Evolutionary conservation across 176 grass and related monocot genomes (phyloP).

Genomic region (Echinochloa phyllopogon): DNA sequence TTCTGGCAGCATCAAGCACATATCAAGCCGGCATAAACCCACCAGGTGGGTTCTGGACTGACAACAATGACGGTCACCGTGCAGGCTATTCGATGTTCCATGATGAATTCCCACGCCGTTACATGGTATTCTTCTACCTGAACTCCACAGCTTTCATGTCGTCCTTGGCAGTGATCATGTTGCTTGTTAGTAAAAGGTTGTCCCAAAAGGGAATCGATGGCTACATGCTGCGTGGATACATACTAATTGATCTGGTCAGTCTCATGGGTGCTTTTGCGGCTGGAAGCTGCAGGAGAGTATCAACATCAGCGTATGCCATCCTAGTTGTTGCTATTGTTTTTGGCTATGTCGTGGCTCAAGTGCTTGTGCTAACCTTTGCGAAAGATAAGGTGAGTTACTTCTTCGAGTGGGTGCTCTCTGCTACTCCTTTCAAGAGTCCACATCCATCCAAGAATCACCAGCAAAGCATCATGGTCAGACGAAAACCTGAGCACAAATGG

Average conservation of each 20-base stretch:
- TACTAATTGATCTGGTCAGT: slow-evolving; percentile 49
- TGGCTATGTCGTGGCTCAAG: slow-evolving; percentile 33
- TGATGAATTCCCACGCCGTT: slow-evolving; percentile 48
- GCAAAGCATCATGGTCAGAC: neutral
- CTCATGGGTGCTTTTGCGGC: slow-evolving; percentile 57
- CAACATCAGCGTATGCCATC: slow-evolving; percentile 46
- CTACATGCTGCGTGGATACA: slow-evolving; percentile 33
- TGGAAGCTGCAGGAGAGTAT: slow-evolving; percentile 53
- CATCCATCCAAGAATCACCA: neutral
- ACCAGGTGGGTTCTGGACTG: slow-evolving; percentile 62
- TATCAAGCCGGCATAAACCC: slow-evolving; percentile 63
- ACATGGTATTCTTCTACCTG: slow-evolving; percentile 58
- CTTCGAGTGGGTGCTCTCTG: neutral
- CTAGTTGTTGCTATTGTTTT: slow-evolving; percentile 41
- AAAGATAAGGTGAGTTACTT: slow-evolving; percentile 20
- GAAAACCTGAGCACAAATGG: slow-evolving; percentile 50
- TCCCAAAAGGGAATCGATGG: slow-evolving; percentile 37
- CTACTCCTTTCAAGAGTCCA: slow-evolving; percentile 11
- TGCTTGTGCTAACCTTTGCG: slow-evolving; percentile 43
- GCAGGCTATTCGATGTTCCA: slow-evolving; percentile 44
- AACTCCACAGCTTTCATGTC: slow-evolving; percentile 62
- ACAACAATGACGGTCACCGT: slow-evolving; percentile 26
- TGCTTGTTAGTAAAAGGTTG: slow-evolving; percentile 58
- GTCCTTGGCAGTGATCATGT: slow-evolving; percentile 57
- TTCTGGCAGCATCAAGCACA: slow-evolving; percentile 60